Evolutionary conservation across 1,284 basidiomycete species (phyloP), one percentile per base, ranked within the genome.

Genomic region (Ceratobasidium sp.): DNA sequence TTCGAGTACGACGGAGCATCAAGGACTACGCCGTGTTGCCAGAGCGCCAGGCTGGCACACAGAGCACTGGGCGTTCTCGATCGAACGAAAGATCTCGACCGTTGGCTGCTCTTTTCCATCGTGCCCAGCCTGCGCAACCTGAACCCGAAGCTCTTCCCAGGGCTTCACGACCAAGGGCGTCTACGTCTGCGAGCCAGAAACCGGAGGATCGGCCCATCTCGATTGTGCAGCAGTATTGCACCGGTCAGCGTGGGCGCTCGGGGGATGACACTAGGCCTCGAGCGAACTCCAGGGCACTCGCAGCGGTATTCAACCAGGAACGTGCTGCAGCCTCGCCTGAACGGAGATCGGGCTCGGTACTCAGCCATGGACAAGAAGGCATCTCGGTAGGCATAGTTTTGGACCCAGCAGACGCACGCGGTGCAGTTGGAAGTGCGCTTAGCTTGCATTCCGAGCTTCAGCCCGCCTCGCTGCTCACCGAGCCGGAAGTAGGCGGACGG

Each of bases 361-460:
- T 58, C 45, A 67, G 26, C 33, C 76, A 76, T 64, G 75, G 69
- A 42, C 68, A 71, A 13, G 77, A 77, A 33, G 56, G 65, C 60
- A 35, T 47, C 23, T 31, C 77, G 8, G 63, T 78, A 28, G 75
- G 77, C 49, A 39, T 78, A 20, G 31, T 69, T 28, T 37, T 78
- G 49, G 53, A 54, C 33, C 35, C 65, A 33, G 61, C 47, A 17
- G 75, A 76, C 51, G 81, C 84, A 58, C 83, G 84, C 8, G 86
- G 87, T 17, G 82, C 84, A 17, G 82, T 87, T 69, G 86, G 85
- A 64, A 88, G 87, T 78, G 85, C 85, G 2, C 82, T 88, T 61
- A 88, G 86, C 78, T 68, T 85, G 11, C 81, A 81, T 53, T 81
- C 84, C 45, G 80, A 79, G 26, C 73, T 49, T 1, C 77, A 79